A percentile compares a stretch with the other conserved stretches of the same genome.
phyloP scores from a whole-genome alignment of 495 filamentous ascomycete genomes.

The Staphylotrichum tortipilum region DNA sequence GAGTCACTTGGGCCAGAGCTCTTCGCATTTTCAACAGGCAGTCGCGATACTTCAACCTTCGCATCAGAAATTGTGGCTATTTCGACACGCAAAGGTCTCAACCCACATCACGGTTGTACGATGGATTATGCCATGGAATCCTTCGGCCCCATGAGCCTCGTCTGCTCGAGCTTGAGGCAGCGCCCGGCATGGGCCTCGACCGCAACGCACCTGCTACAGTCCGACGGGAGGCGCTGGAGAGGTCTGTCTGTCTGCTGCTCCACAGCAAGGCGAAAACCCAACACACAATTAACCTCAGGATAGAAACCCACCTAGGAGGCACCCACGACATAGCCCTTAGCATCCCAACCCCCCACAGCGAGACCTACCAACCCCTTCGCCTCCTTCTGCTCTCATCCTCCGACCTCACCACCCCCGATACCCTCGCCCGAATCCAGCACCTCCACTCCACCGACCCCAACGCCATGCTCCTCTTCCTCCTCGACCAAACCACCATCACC shows the following conservation, averaged over 20 bases:
- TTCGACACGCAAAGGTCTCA: background rate
- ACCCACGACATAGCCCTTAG: slow-evolving; percentile 50
- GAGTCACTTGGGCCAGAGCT: no score
- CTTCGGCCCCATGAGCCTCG: slow-evolving; percentile 20
- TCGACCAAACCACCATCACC: background rate
- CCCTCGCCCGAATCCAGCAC: slow-evolving; percentile 37
- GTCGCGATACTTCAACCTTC: no score
- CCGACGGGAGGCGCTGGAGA: slow-evolving; percentile 33
- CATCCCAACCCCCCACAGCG: slow-evolving; percentile 12
- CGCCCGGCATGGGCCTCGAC: slow-evolving; percentile 43
- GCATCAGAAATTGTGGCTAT: no score
- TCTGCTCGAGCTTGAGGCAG: slow-evolving; percentile 49
- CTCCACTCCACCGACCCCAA: slow-evolving; percentile 22
- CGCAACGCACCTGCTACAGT: slow-evolving; percentile 34
- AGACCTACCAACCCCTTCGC: slow-evolving; percentile 24
- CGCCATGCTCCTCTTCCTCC: slow-evolving; percentile 1
- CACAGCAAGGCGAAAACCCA: background rate
- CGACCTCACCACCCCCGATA: slow-evolving; percentile 27
- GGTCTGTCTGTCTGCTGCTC: slow-evolving; percentile 25
- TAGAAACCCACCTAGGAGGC: slow-evolving; percentile 41
- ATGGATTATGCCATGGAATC: background rate
- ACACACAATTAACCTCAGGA: background rate
- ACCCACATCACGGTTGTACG: no score
- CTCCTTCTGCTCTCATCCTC: slow-evolving; percentile 47
- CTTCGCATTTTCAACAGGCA: no score